Conservation (phyloP, 2,329 filamentous ascomycete genomes). For the Paecilomyces dactylethromorphus region DNA sequence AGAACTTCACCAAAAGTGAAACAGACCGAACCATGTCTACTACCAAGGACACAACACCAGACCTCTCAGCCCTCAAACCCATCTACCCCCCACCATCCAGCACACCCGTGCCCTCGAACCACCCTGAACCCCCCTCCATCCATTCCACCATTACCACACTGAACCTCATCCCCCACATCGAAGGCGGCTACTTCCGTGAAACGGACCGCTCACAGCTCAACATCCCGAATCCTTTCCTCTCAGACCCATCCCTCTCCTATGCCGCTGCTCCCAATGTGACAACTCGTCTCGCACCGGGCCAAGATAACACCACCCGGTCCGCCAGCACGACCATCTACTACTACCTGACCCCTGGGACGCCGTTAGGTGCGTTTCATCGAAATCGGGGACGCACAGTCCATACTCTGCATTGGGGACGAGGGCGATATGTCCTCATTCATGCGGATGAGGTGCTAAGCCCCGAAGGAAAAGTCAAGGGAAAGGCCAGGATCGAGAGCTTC, state of each 20-base stretch:
- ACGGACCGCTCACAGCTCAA: slow-evolving; percentile 50
- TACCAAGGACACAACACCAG: slow-evolving; percentile 7
- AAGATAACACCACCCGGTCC: slow-evolving; percentile 40
- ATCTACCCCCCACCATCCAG: slow-evolving; percentile 14
- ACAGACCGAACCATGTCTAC: slow-evolving; percentile 1
- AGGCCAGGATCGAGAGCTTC: slow-evolving; percentile 56
- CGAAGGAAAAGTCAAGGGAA: slow-evolving; percentile 13
- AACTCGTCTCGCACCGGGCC: slow-evolving; percentile 3
- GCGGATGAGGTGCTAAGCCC: slow-evolving; percentile 37
- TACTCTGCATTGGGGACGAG: slow-evolving; percentile 57
- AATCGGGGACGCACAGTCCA: slow-evolving; percentile 59
- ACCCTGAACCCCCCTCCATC: slow-evolving; percentile 22
- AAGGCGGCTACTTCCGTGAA: slow-evolving; percentile 60
- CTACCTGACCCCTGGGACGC: slow-evolving; percentile 50
- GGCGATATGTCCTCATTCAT: slow-evolving; percentile 59
- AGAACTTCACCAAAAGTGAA: background rate
- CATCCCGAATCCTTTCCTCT: slow-evolving; percentile 50
- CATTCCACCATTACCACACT: slow-evolving; percentile 39
- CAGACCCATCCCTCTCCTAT: slow-evolving; percentile 16
- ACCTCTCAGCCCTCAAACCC: slow-evolving; percentile 16
- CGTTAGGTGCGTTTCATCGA: slow-evolving; percentile 57
- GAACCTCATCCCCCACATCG: slow-evolving; percentile 49
- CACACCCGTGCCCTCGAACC: slow-evolving; percentile 3
- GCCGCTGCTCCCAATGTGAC: slow-evolving; percentile 24
- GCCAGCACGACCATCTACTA: slow-evolving; percentile 61